Percentiles rank a stretch among this genome's conserved stretches.
Conservation (phyloP, 78 protist genomes). For the Isochrysis galbana region DNA sequence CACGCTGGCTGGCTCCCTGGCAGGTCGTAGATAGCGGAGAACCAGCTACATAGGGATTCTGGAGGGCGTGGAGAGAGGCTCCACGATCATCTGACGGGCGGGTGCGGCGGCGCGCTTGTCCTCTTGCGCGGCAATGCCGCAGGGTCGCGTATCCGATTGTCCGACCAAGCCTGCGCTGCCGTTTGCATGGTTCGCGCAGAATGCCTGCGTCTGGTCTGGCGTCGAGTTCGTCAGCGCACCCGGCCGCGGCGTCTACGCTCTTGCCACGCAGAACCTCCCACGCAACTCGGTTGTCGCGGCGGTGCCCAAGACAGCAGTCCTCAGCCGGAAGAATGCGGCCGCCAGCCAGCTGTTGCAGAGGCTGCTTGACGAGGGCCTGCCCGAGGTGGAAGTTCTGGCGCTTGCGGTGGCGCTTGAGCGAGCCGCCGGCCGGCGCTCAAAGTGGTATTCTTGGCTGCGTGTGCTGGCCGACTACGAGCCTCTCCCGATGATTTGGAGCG, state of each 20-base stretch:
- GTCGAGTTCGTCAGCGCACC: not conserved
- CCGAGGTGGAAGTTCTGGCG: not conserved
- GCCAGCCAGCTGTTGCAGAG: not conserved
- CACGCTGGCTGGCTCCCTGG: too few relatives aligned
- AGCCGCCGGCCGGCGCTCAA: not conserved
- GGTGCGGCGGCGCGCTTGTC: too few relatives aligned
- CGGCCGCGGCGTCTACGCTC: not conserved
- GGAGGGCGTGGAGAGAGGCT: too few relatives aligned
- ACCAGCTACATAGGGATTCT: too few relatives aligned
- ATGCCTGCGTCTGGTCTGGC: not conserved
- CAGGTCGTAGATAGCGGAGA: too few relatives aligned
- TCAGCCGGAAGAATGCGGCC: not conserved
- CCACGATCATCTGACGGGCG: too few relatives aligned
- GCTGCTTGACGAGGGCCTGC: not conserved
- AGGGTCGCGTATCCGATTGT: too few relatives aligned
- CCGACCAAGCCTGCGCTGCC: not conserved
- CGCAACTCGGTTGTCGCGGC: not conserved
- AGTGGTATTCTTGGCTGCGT: not conserved
- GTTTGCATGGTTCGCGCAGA: not conserved
- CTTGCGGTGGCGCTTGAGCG: not conserved
- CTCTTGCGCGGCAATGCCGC: too few relatives aligned
- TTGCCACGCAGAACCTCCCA: not conserved
- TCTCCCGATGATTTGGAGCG: conserved; percentile 13
- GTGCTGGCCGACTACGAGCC: not conserved
- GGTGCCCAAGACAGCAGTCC: not conserved